A percentile compares a stretch with the other conserved stretches of the same genome.
Evolutionary conservation across 495 filamentous ascomycete species (phyloP).

Genomic region (Bryoglossum gracile): DNA sequence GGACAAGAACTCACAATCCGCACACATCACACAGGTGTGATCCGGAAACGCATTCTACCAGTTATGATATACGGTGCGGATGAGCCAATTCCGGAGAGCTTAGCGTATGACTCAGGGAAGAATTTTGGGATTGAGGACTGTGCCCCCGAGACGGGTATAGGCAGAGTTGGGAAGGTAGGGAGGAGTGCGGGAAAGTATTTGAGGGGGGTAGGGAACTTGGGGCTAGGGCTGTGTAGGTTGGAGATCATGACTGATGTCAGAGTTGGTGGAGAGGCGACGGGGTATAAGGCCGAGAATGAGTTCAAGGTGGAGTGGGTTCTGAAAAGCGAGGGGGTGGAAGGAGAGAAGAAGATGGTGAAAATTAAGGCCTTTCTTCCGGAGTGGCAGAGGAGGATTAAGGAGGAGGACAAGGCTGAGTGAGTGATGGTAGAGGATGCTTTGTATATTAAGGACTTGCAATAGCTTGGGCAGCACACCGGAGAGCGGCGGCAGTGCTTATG

Average conservation of each 20-base stretch:
- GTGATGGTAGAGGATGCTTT: too few relatives aligned
- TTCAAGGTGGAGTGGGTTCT: constrained; percentile 35
- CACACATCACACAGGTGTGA: constrained; percentile 87
- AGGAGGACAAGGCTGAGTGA: background rate
- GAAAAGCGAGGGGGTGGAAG: constrained; percentile 23
- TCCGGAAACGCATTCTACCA: constrained; percentile 84
- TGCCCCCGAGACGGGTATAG: constrained; percentile 32
- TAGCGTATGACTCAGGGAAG: constrained; percentile 43
- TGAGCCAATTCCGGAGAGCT: constrained; percentile 27
- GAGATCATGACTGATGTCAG: constrained; percentile 76
- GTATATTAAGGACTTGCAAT: too few relatives aligned
- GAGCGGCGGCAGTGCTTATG: too few relatives aligned
- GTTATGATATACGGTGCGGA: constrained; percentile 57
- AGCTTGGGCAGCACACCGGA: too few relatives aligned
- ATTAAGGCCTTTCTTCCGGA: constrained; percentile 82
- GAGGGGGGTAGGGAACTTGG: constrained; percentile 70
- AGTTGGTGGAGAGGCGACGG: constrained; percentile 30
- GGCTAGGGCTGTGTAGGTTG: constrained; percentile 79
- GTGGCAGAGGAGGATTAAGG: constrained; percentile 42
- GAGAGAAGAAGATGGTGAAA: constrained; percentile 43
- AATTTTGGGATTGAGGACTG: constrained; percentile 16
- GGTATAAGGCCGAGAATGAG: constrained; percentile 39
- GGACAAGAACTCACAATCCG: constrained; percentile 95
- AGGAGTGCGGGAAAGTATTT: constrained; percentile 74
- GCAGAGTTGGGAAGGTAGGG: constrained; percentile 41